Conservation (phyloP, 768 basidiomycete species). For the Auricularia sp. region DNA sequence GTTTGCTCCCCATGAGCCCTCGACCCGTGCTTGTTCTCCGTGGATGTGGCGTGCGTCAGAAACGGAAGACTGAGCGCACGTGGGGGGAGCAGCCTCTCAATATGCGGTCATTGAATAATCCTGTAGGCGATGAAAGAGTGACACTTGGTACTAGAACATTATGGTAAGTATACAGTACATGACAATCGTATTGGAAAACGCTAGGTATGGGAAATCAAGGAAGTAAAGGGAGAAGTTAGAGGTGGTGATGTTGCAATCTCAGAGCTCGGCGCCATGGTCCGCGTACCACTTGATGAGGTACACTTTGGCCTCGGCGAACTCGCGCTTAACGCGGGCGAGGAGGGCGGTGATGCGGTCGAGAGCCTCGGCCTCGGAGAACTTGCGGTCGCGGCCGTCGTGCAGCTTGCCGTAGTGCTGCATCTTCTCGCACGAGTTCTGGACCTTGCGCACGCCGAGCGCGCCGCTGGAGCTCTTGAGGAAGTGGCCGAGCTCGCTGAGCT, state of each 20-base stretch:
- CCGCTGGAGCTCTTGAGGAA: conserved; percentile 97
- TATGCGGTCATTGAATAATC: no score
- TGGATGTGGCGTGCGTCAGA: no score
- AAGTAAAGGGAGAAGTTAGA: no score
- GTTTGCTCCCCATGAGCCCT: no score
- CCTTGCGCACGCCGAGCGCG: conserved; percentile 73
- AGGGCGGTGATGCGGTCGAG: conserved; percentile 46
- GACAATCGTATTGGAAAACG: no score
- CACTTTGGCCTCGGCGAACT: conserved; percentile 58
- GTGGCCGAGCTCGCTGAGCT: conserved; percentile 74
- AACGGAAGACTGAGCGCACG: no score
- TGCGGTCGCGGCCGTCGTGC: conserved; percentile 39
- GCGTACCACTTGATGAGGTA: conserved; percentile 52
- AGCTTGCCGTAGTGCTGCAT: conserved; percentile 81
- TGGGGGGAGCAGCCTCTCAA: no score
- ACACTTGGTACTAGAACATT: no score
- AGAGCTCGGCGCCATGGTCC: conserved; percentile 16
- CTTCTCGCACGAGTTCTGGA: conserved; percentile 78
- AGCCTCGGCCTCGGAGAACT: conserved; percentile 41
- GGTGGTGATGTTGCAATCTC: background rate
- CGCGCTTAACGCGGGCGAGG: conserved; percentile 49
- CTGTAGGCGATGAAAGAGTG: no score
- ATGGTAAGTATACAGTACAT: no score
- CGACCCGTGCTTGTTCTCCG: no score
- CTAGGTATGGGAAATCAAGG: no score